These are phyloP conservation scores for Aspergillus vadensis DNA, from an alignment of 2,329 filamentous ascomycete species.

Conservation along the genomic window DNA sequence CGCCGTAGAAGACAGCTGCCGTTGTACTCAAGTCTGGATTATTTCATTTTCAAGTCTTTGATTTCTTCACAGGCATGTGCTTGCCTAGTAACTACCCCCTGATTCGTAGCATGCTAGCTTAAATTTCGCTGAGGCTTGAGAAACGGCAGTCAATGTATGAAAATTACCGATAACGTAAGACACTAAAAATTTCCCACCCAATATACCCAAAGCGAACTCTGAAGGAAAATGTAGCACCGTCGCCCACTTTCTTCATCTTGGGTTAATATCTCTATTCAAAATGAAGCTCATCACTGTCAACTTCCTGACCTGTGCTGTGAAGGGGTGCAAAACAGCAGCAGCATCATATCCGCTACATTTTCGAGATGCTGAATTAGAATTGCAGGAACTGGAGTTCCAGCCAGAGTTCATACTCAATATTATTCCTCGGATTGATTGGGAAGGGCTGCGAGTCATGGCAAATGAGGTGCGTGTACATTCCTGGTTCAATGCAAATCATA, in stretches of 20 bases:
- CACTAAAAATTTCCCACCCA: neutral
- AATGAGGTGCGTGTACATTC: slow-evolving; percentile 56
- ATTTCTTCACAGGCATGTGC: too few relatives aligned
- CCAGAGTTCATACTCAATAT: slow-evolving; percentile 79
- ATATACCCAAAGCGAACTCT: neutral
- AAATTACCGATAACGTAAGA: neutral
- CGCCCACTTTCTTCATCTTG: neutral
- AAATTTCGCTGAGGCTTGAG: neutral
- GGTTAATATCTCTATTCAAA: neutral
- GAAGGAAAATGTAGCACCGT: neutral
- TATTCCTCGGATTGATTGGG: slow-evolving; percentile 85
- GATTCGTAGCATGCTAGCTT: too few relatives aligned
- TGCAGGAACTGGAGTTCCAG: slow-evolving; percentile 80
- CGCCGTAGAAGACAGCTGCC: too few relatives aligned
- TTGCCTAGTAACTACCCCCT: too few relatives aligned
- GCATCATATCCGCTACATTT: slow-evolving; percentile 89
- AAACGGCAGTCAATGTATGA: neutral
- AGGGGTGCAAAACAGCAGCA: slow-evolving; percentile 82
- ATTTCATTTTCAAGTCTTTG: too few relatives aligned
- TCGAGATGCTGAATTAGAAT: slow-evolving; percentile 85
- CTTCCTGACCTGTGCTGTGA: slow-evolving; percentile 94
- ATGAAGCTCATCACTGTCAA: slow-evolving; percentile 98
- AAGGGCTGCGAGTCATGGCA: slow-evolving; percentile 72
- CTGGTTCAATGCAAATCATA: neutral
- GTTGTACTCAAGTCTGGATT: too few relatives aligned